Conservation (phyloP, 306 rosid species). For the Citrullus colocynthis region DNA sequence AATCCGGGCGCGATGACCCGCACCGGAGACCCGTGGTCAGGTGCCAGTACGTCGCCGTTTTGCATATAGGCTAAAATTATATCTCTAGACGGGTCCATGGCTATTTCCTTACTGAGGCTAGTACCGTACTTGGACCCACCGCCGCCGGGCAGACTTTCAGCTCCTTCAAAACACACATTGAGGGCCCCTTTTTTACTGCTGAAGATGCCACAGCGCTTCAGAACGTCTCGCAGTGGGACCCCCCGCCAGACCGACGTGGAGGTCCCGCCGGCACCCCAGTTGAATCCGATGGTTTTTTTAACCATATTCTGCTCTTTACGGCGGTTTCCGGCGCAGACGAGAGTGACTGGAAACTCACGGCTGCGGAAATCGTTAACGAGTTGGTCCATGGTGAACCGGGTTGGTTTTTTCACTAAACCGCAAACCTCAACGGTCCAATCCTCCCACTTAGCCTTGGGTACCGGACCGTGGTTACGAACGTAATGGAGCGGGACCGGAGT, state of each 20-base stretch:
- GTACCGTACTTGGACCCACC: slow-evolving; percentile 75
- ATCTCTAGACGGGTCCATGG: slow-evolving; percentile 60
- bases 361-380: slow-evolving; percentile 29
- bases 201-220: slow-evolving; percentile 43
- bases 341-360: slow-evolving; percentile 42
- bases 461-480: slow-evolving; percentile 71
- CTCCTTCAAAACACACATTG: slow-evolving; percentile 65
- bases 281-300: slow-evolving; percentile 60
- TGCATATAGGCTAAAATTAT: slow-evolving; percentile 72
- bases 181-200: slow-evolving; percentile 31
- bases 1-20: slow-evolving; percentile 58
- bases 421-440: slow-evolving; percentile 57
- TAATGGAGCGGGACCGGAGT: slow-evolving; percentile 74
- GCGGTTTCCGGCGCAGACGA: slow-evolving; percentile 65
- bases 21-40: slow-evolving; percentile 75
- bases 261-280: slow-evolving; percentile 57
- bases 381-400: slow-evolving; percentile 47
- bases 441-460: slow-evolving; percentile 42
- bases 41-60: slow-evolving; percentile 43
- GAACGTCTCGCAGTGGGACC: slow-evolving; percentile 28
- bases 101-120: slow-evolving; percentile 39
- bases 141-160: slow-evolving; percentile 62
- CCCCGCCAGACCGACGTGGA: slow-evolving; percentile 77
- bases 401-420: slow-evolving; percentile 47
- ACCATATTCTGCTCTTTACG: slow-evolving; percentile 77